These are phyloP conservation scores for Lasiodiplodia hormozganensis DNA, from an alignment of 2,329 filamentous ascomycete species.

Conservation along the genomic window DNA sequence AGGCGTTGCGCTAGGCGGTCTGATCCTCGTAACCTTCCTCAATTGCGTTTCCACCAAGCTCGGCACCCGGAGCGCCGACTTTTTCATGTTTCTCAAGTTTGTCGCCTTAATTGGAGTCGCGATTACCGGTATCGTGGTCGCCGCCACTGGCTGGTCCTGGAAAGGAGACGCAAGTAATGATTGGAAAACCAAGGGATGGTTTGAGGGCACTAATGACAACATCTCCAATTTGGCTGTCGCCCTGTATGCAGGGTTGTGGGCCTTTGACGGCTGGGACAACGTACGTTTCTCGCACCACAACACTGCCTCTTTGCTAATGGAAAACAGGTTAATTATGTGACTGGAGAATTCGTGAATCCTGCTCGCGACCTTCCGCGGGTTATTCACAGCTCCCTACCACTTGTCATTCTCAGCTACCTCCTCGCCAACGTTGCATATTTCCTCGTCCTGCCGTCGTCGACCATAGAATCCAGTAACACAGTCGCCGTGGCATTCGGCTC, in stretches of 20 bases:
- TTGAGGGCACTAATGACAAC: conserved; percentile 80
- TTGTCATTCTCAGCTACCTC: conserved; percentile 89
- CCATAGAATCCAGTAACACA: conserved; percentile 88
- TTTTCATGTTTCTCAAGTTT: conserved; percentile 98
- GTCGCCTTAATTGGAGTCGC: conserved; percentile 86
- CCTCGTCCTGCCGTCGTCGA: conserved; percentile 81
- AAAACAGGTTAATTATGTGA: conserved; percentile 89
- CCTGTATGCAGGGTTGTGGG: conserved; percentile 94
- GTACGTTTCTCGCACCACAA: conserved; percentile 59
- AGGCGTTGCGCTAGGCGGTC: conserved; percentile 77
- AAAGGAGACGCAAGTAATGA: conserved; percentile 77
- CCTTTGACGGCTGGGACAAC: conserved; percentile 99
- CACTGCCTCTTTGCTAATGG: conserved; percentile 29
- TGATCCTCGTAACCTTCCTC: conserved; percentile 78
- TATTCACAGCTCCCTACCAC: conserved; percentile 94
- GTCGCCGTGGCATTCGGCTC: conserved; percentile 93
- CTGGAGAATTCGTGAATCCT: conserved; percentile 94
- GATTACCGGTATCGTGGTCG: conserved; percentile 86
- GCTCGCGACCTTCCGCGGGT: conserved; percentile 88
- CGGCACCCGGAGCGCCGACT: conserved; percentile 84
- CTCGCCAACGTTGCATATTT: conserved; percentile 94
- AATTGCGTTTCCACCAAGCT: conserved; percentile 92
- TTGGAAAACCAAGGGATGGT: conserved; percentile 90
- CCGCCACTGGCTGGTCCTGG: conserved; percentile 80
- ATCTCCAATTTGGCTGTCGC: conserved; percentile 91